These are phyloP conservation scores for Ceratobasidium sp. DNA, from an alignment of 1,284 basidiomycete species.

Conservation along the genomic window DNA sequence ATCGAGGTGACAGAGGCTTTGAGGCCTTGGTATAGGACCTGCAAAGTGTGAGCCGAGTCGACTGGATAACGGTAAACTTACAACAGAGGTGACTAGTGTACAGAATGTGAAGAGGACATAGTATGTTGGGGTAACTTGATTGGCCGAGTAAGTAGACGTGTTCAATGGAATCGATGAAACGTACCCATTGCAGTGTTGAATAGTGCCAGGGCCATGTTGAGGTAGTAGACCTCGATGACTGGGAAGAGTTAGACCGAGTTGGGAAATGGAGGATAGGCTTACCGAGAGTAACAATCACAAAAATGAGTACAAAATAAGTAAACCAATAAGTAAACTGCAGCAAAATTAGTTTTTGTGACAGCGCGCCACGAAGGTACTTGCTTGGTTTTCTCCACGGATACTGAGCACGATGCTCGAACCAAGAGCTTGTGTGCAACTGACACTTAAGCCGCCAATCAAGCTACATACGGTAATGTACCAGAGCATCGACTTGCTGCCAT, in stretches of 20 bases:
- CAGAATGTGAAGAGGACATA: conserved; percentile 79
- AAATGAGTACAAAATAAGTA: conserved; percentile 85
- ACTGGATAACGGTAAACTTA: conserved; percentile 48
- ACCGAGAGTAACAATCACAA: conserved; percentile 84
- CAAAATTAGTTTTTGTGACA: background rate
- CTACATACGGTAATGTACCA: conserved; percentile 95
- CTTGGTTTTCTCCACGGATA: conserved; percentile 86
- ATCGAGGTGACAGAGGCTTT: conserved; percentile 63
- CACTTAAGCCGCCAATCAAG: conserved; percentile 95
- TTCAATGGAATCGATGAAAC: conserved; percentile 16
- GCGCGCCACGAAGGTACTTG: conserved; percentile 46
- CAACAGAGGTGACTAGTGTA: conserved; percentile 86
- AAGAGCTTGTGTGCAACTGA: conserved; percentile 94
- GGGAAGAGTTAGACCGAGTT: conserved; percentile 43
- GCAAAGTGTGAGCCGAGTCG: conserved; percentile 20
- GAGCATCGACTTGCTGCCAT: conserved; percentile 93
- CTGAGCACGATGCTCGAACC: conserved; percentile 90
- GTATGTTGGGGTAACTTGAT: conserved; percentile 82
- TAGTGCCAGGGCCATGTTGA: conserved; percentile 94
- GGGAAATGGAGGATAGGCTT: conserved; percentile 46
- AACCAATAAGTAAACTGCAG: conserved; percentile 62
- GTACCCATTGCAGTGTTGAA: conserved; percentile 94
- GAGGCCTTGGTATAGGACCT: conserved; percentile 92
- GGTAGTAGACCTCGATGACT: conserved; percentile 93
- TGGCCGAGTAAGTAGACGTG: background rate